Evolutionary conservation across 148 eudicot species (phyloP).

Genomic region (Pharnaceum exiguum): DNA sequence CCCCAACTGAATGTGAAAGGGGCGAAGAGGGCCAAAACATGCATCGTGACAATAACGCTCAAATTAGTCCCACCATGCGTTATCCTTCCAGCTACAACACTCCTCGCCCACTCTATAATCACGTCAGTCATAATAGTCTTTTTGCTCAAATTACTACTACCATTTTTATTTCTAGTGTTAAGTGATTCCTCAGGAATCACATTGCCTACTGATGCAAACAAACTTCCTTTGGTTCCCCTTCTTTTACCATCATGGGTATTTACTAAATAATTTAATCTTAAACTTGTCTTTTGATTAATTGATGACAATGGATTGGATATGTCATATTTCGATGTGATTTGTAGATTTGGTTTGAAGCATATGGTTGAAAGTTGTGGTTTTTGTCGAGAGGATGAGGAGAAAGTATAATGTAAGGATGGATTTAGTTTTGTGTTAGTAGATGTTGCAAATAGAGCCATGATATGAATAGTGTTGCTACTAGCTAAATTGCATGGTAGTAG

Average conservation of each 20-base stretch:
- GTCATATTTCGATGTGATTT: constrained; percentile 17
- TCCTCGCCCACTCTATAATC: constrained; percentile 41
- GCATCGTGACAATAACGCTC: constrained; percentile 42
- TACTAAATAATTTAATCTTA: not conserved
- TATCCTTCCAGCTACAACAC: constrained; percentile 38
- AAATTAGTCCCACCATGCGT: constrained; percentile 35
- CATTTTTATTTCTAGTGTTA: constrained; percentile 27
- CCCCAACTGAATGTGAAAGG: constrained; percentile 69
- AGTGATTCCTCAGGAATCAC: constrained; percentile 14
- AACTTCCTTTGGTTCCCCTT: not conserved
- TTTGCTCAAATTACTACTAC: no score
- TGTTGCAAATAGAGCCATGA: no score
- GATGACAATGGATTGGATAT: not conserved
- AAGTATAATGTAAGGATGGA: constrained; percentile 21
- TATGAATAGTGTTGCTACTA: no score
- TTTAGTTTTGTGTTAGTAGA: constrained; percentile 26
- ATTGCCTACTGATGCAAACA: constrained; percentile 13
- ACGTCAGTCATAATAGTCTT: constrained; percentile 52
- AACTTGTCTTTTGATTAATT: constrained; percentile 1
- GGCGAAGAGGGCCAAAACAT: constrained; percentile 48
- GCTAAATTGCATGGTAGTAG: no score
- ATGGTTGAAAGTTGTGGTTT: not conserved
- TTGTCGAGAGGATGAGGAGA: not conserved
- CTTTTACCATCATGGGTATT: constrained; percentile 2
- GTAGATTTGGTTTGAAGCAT: constrained; percentile 10